Base-by-base conservation (phyloP, 208 protist genomes). In the Acanthamoeba lenticulata region DNA sequence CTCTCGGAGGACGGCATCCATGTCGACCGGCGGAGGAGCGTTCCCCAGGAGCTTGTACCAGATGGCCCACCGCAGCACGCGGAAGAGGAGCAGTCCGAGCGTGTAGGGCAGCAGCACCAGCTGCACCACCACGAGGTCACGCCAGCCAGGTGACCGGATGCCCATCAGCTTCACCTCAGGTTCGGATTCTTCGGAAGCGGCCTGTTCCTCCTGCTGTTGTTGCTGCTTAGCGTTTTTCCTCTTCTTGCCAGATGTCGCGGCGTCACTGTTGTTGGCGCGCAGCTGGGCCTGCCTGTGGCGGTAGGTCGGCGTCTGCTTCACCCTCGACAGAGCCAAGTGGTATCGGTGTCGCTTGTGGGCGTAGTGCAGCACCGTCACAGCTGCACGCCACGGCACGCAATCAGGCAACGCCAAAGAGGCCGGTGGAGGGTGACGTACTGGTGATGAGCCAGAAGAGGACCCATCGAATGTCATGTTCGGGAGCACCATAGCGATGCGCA, bases 391-490 rank as follows among this genome's bases (percentile, higher is more conserved):
- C 47, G 83, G 45, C n/a, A n/a, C n/a, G n/a, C n/a, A n/a, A n/a
- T n/a, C n/a, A n/a, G n/a, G n/a, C n/a, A n/a, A n/a, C n/a, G n/a
- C n/a, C n/a, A n/a, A n/a, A n/a, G n/a, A n/a, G n/a, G n/a, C 45
- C 9, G 45, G 45, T 52, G n/a, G n/a, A n/a, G n/a, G n/a, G n/a
- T n/a, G 52, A 17, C 57, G 57, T 34, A 92, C 38, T 77, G 36
- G 65, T 92, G 57, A 92, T 92, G 36, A 92, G 62, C 55, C 62
- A 92, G 88, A 92, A 79, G 55, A 92, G 27, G n/a, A 92, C 88
- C 62, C 65, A 92, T 34, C 88, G 45, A 27, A 92, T 42, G 88
- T 92, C 88, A 34, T 92, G 88, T n/a, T 92, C 88, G 29, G 88
- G 88, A 27, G 88, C 88, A 24, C 88, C 88, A 40, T 79, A 92